Base-by-base conservation (phyloP, 2,329 filamentous ascomycete genomes). In the Penicillium janthinellum region DNA sequence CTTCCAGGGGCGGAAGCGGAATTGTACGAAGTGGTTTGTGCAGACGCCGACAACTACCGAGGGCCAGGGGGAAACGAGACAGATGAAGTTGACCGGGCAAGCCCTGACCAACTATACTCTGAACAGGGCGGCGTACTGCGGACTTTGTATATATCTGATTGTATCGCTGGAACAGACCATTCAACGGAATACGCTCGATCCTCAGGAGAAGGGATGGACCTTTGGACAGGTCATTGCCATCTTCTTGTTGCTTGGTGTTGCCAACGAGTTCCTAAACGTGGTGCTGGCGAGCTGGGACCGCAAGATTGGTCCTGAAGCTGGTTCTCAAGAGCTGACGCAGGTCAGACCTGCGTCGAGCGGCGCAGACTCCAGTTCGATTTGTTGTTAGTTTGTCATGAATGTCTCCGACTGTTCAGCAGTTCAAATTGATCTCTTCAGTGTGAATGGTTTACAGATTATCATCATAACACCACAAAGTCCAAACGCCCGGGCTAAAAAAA, bases 91-190 rank as follows among this genome's bases (percentile, higher is more conserved):
- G 17, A 39, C 54, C n/a, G 58, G 61, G 1, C 52, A 62, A 34
- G 54, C 44, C 8, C 44, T 64, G 44, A 54, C 54, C 20, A 56
- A 50, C 28, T 62, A 54, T 17, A 62, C 61, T 2, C n/a, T 64
- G 17, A 64, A 60, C 28, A 60, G 48, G 48, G 44, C 55, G 22
- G 63, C 56, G 10, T 65, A 65, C 22, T 60, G 57, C 31, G 52
- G 61, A 4, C 53, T 65, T 25, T 65, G 61, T 28, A 58, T 65
- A 17, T 65, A 65, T 22, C 31, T 65, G 57, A 65, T 65, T 22
- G 63, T 64, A 14, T 62, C 63, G n/a, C 37, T 65, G 34, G 63
- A 65, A n/a, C 62, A 65, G 57, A 62, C 59, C n/a, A 62, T 64
- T 17, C 20, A 53, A 28, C 63, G 61, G 12, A 65, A 65, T 8